phyloP scores from a whole-genome alignment of 2,329 filamentous ascomycete genomes.

The Sordariomycetes sp. region DNA sequence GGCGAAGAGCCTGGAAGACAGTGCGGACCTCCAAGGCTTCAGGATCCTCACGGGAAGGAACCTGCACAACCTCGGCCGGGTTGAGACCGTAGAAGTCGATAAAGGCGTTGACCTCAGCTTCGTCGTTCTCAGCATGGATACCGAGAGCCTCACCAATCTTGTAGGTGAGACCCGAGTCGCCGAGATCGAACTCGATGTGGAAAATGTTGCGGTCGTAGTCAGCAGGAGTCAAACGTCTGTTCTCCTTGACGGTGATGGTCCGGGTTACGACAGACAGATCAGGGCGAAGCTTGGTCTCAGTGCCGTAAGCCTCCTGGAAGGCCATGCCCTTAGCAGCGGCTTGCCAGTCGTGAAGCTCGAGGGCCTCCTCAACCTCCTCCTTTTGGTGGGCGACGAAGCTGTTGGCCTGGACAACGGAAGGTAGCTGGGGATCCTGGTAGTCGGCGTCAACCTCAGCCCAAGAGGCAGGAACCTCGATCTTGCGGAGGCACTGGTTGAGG shows the following conservation, averaged over 20 bases:
- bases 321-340: conserved; percentile 75
- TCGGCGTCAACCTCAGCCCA: conserved; percentile 64
- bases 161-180: conserved; percentile 83
- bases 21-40: conserved; percentile 76
- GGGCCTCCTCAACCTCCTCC: conserved; percentile 57
- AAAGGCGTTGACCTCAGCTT: conserved; percentile 68
- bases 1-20: conserved; percentile 80
- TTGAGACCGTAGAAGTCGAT: conserved; percentile 85
- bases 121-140: conserved; percentile 91
- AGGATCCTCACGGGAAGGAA: conserved; percentile 73
- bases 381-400: conserved; percentile 80
- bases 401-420: conserved; percentile 59
- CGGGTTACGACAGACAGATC: conserved; percentile 80
- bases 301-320: conserved; percentile 92
- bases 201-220: conserved; percentile 98
- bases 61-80: conserved; percentile 77
- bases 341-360: conserved; percentile 67
- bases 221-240: conserved; percentile 77
- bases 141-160: conserved; percentile 96
- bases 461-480: conserved; percentile 66
- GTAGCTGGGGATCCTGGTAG: conserved; percentile 40
- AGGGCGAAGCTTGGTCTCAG: conserved; percentile 65
- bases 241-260: conserved; percentile 88
- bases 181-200: conserved; percentile 98
- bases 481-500: conserved; percentile 60